phyloP scores from a whole-genome alignment of 78 protist species.

The Dictyostelium purpureum region DNA sequence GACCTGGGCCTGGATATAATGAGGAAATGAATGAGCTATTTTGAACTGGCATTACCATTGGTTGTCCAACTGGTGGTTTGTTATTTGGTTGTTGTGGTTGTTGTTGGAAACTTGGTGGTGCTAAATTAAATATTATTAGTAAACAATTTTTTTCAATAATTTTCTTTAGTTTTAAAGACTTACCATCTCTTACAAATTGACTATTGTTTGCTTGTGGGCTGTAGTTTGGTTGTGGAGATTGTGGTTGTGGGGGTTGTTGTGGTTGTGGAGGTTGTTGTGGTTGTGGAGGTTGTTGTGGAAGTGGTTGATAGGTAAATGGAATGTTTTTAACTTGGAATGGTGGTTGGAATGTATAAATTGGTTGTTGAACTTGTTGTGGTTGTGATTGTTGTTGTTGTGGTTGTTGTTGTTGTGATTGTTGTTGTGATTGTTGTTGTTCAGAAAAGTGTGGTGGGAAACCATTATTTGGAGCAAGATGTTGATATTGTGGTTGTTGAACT shows the following conservation, averaged over 20 bases:
- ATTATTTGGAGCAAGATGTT: background rate
- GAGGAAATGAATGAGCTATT: background rate
- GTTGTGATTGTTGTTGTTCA: background rate
- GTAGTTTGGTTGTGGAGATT: conserved; percentile 11
- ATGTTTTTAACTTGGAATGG: background rate
- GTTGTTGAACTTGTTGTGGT: conserved; percentile 10
- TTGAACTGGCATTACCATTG: background rate
- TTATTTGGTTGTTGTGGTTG: background rate
- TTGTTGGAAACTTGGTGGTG: conserved; percentile 29
- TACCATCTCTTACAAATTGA: conserved; percentile 24
- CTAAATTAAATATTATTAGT: background rate
- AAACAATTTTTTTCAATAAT: background rate
- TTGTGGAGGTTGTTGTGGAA: background rate
- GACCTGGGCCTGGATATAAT: background rate
- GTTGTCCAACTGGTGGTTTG: background rate
- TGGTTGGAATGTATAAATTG: conserved; percentile 1
- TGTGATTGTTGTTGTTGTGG: background rate
- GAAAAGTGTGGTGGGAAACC: background rate
- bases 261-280: background rate
- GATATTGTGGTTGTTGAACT: background rate
- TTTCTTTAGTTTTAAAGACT: background rate
- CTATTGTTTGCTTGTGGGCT: background rate
- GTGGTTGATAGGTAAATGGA: background rate
- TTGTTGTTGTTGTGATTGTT: background rate
- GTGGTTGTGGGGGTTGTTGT: background rate